These are phyloP conservation scores for Lichtheimia ornata DNA, from an alignment of 371 early-diverging fungal genomes.

Conservation along the genomic window DNA sequence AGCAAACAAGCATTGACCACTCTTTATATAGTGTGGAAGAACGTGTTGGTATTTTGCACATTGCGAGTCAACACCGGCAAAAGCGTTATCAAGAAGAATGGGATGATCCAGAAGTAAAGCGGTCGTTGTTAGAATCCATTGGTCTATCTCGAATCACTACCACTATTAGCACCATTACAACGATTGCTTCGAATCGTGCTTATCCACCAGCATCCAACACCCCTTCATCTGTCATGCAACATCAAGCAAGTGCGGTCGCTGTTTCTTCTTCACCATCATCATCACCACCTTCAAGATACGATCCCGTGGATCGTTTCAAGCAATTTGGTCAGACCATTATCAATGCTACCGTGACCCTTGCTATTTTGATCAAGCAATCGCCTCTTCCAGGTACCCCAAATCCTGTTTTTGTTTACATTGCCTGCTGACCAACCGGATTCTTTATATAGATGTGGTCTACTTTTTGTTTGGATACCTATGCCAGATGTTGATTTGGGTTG, in stretches of 20 bases:
- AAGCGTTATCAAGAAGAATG: constrained; percentile 15
- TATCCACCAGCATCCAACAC: not conserved
- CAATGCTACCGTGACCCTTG: constrained; percentile 23
- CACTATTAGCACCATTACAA: constrained; percentile 13
- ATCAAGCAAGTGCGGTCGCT: not conserved
- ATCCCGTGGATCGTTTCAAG: constrained; percentile 21
- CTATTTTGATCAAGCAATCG: constrained; percentile 27
- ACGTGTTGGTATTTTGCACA: constrained; percentile 38
- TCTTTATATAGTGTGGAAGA: constrained; percentile 34
- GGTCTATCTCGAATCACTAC: constrained; percentile 17
- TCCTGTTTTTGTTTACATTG: not conserved
- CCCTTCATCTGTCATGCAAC: not conserved
- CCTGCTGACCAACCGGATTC: not conserved
- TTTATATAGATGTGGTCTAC: constrained; percentile 24
- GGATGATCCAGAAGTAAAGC: constrained; percentile 5
- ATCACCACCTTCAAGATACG: not conserved
- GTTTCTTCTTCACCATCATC: not conserved
- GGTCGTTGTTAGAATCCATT: constrained; percentile 7
- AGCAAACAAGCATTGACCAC: not conserved
- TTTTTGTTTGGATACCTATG: constrained; percentile 46
- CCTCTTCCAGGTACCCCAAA: constrained; percentile 23
- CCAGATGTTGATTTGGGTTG: constrained; percentile 49
- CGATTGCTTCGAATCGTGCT: constrained; percentile 11
- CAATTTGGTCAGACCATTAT: constrained; percentile 26
- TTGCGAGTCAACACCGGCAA: constrained; percentile 24